Conservation (phyloP, 2,329 filamentous ascomycete species). For the Aureobasidium zeae region DNA sequence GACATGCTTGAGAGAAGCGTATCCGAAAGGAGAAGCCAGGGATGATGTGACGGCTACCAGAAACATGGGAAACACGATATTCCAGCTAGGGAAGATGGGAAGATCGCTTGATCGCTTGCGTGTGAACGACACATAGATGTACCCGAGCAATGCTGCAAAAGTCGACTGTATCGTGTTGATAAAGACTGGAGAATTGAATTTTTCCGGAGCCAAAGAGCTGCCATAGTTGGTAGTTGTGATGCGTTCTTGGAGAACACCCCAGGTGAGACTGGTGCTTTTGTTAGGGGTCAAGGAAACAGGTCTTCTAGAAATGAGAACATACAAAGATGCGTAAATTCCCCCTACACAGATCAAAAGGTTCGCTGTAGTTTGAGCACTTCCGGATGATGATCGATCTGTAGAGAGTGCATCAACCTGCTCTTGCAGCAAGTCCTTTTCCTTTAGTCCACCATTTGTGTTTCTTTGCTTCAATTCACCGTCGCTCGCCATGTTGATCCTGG, state of each 20-base stretch:
- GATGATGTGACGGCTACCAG: conserved; percentile 82
- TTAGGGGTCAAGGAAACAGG: conserved; percentile 1
- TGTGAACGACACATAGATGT: conserved; percentile 63
- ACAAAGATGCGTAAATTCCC: conserved; percentile 97
- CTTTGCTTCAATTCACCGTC: conserved; percentile 14
- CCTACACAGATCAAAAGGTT: conserved; percentile 81
- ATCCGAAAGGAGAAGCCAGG: conserved; percentile 90
- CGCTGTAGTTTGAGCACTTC: conserved; percentile 28
- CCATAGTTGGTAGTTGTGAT: conserved; percentile 89
- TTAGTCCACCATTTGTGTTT: not conserved
- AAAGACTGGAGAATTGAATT: conserved; percentile 89
- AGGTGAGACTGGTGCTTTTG: conserved; percentile 57
- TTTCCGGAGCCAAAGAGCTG: conserved; percentile 49
- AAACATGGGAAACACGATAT: conserved; percentile 67
- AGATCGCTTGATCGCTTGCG: conserved; percentile 37
- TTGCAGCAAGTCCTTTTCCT: conserved; percentile 14
- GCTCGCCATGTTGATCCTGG: conserved; percentile 9
- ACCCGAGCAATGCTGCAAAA: conserved; percentile 76
- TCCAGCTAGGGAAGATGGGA: conserved; percentile 65
- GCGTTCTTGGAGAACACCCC: conserved; percentile 94
- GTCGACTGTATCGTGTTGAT: conserved; percentile 92
- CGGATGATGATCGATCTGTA: conserved; percentile 14
- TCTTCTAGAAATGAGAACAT: conserved; percentile 24
- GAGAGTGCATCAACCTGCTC: conserved; percentile 17
- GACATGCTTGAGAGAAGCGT: conserved; percentile 83